A percentile compares a stretch with the other conserved stretches of the same genome.
phyloP scores from a whole-genome alignment of 2,329 filamentous ascomycete species.

The Clathrospora elynae region DNA sequence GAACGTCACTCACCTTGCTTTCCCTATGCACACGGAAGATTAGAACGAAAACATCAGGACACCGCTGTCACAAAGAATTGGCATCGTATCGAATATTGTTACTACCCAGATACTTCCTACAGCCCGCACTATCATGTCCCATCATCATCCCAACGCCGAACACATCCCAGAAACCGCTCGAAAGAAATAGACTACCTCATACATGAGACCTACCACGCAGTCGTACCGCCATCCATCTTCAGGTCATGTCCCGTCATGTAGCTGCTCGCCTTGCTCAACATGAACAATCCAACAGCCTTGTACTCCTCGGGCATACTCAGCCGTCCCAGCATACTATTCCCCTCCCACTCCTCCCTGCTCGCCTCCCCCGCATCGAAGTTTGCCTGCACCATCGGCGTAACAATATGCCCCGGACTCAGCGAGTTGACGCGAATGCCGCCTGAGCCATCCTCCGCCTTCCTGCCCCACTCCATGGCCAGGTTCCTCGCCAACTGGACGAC shows the following conservation, averaged over 20 bases:
- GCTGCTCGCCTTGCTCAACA: slow-evolving; percentile 43
- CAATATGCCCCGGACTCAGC: slow-evolving; percentile 77
- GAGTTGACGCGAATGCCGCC: slow-evolving; percentile 78
- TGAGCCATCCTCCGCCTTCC: slow-evolving; percentile 52
- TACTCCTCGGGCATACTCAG: slow-evolving; percentile 44
- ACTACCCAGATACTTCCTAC: no score
- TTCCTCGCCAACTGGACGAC: slow-evolving; percentile 72
- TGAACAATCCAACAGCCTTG: slow-evolving; percentile 42
- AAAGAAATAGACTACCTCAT: background rate
- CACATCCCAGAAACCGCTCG: slow-evolving; percentile 6
- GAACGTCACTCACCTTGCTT: background rate
- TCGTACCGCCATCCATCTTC: slow-evolving; percentile 43
- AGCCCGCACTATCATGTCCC: no score
- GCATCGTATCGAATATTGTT: background rate
- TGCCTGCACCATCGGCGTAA: slow-evolving; percentile 79
- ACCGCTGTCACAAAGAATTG: background rate
- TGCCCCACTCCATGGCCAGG: slow-evolving; percentile 70
- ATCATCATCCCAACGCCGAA: background rate
- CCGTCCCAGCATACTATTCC: slow-evolving; percentile 76
- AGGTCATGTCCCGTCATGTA: slow-evolving; percentile 47
- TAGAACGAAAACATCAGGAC: background rate
- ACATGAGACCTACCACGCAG: slow-evolving; percentile 35
- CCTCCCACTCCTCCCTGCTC: slow-evolving; percentile 70
- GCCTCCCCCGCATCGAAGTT: slow-evolving; percentile 74
- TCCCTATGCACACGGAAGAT: background rate